These are phyloP conservation scores for Purpureocillium takamizusanense DNA, from an alignment of 2,329 filamentous ascomycete species.

Conservation along the genomic window DNA sequence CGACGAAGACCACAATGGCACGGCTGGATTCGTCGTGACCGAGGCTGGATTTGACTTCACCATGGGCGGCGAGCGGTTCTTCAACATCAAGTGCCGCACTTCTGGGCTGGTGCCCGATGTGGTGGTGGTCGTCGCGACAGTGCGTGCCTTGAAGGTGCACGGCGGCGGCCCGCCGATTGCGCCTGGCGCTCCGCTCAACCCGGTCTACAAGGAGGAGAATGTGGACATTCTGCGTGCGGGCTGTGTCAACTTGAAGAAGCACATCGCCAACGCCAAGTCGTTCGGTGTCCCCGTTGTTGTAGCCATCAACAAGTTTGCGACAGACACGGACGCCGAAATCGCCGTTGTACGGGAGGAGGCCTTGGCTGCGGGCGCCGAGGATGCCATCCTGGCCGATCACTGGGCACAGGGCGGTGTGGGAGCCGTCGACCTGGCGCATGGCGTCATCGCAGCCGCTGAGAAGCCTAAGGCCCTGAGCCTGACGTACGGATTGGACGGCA, in stretches of 20 bases:
- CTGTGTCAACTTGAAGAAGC: slow-evolving; percentile 91
- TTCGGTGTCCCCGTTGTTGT: slow-evolving; percentile 94
- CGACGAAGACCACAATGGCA: slow-evolving; percentile 74
- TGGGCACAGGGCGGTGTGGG: slow-evolving; percentile 93
- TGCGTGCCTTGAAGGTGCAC: slow-evolving; percentile 93
- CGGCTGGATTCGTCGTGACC: slow-evolving; percentile 88
- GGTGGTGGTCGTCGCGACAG: slow-evolving; percentile 90
- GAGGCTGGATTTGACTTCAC: slow-evolving; percentile 99
- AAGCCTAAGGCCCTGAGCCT: slow-evolving; percentile 84
- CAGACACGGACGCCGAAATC: slow-evolving; percentile 88
- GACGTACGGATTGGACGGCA: slow-evolving; percentile 71
- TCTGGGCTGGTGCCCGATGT: slow-evolving; percentile 89
- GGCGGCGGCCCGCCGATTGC: slow-evolving; percentile 91
- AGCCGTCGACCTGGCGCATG: slow-evolving; percentile 79
- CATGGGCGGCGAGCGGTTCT: slow-evolving; percentile 98
- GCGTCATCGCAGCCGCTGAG: slow-evolving; percentile 72
- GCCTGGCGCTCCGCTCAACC: slow-evolving; percentile 73
- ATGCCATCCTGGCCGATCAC: slow-evolving; percentile 90
- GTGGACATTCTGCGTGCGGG: slow-evolving; percentile 82
- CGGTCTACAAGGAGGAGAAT: slow-evolving; percentile 90
- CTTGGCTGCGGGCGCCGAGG: slow-evolving; percentile 82
- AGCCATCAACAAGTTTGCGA: slow-evolving; percentile 93
- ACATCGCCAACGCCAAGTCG: slow-evolving; percentile 79
- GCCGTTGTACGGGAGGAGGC: slow-evolving; percentile 84
- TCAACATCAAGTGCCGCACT: slow-evolving; percentile 98